A percentile compares a stretch with the other conserved stretches of the same genome.
phyloP scores from a whole-genome alignment of 148 eudicot species.

The Fallopia convolvulus region DNA sequence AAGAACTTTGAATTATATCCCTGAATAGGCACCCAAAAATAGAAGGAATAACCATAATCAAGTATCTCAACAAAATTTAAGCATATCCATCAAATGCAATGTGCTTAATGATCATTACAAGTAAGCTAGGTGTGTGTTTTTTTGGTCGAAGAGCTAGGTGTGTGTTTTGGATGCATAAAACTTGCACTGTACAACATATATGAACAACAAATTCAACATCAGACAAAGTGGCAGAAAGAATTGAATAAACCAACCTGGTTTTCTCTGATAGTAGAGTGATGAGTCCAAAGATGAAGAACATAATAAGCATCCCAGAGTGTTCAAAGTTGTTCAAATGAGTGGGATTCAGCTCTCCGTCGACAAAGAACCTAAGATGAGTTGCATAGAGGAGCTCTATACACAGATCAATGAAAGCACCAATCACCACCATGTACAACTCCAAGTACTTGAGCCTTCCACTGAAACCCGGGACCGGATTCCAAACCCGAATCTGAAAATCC shows the following conservation, averaged over 20 bases:
- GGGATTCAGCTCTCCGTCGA: constrained; percentile 69
- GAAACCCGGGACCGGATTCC: constrained; percentile 88
- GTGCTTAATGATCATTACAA: neutral
- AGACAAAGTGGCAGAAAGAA: neutral
- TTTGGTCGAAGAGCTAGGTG: no score
- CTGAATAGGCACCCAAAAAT: neutral
- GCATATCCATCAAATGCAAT: neutral
- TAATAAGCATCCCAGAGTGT: constrained; percentile 93
- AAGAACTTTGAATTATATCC: neutral
- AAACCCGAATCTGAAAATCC: constrained; percentile 53
- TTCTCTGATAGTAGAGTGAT: constrained; percentile 56
- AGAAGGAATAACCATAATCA: neutral
- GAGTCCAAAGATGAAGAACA: constrained; percentile 84
- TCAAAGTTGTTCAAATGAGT: constrained; percentile 81
- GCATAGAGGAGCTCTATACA: constrained; percentile 84
- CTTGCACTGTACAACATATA: neutral
- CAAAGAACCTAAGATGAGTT: constrained; percentile 75
- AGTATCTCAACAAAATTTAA: neutral
- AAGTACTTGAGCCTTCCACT: constrained; percentile 72
- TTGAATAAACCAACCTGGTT: constrained; percentile 51
- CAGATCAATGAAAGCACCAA: constrained; percentile 83
- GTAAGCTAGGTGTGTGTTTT: no score
- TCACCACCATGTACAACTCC: constrained; percentile 67
- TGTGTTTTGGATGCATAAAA: no score
- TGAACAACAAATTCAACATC: neutral